phyloP scores from a whole-genome alignment of 495 filamentous ascomycete species.

The Xylaria flabelliformis region DNA sequence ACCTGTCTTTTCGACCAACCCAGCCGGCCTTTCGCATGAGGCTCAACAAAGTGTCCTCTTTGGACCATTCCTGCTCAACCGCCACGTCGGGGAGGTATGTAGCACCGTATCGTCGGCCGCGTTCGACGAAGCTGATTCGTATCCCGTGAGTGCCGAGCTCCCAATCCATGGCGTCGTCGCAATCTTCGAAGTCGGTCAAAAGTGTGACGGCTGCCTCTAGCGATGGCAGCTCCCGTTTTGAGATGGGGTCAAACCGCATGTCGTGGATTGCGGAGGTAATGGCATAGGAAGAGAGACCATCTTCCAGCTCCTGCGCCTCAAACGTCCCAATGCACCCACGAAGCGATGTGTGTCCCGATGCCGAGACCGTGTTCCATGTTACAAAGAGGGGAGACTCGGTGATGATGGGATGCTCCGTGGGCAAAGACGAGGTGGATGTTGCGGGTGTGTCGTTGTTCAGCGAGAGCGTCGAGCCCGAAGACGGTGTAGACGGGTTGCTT shows the following conservation, averaged over 20 bases:
- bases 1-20: conserved; percentile 69
- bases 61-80: conserved; percentile 91
- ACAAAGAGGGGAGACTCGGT: conserved; percentile 79
- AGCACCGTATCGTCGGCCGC: conserved; percentile 71
- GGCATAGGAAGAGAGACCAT: conserved; percentile 80
- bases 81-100: conserved; percentile 95
- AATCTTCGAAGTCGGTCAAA: conserved; percentile 76
- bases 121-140: conserved; percentile 74
- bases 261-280: conserved; percentile 91
- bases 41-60: conserved; percentile 87
- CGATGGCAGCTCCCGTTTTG: conserved; percentile 66
- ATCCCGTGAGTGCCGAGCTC: conserved; percentile 83
- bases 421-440: conserved; percentile 37
- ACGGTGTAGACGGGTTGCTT: conserved; percentile 42
- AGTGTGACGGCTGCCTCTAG: conserved; percentile 77
- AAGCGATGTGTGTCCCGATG: conserved; percentile 65
- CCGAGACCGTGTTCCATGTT: conserved; percentile 86
- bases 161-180: conserved; percentile 81
- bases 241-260: conserved; percentile 80
- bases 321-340: conserved; percentile 98
- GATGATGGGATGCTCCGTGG: conserved; percentile 29
- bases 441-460: conserved; percentile 39
- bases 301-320: conserved; percentile 73
- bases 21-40: conserved; percentile 95
- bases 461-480: conserved; percentile 41